A percentile compares a stretch with the other conserved stretches of the same genome.
phyloP scores from a whole-genome alignment of 75 land plant genomes.

The Sequoia sempervirens region DNA sequence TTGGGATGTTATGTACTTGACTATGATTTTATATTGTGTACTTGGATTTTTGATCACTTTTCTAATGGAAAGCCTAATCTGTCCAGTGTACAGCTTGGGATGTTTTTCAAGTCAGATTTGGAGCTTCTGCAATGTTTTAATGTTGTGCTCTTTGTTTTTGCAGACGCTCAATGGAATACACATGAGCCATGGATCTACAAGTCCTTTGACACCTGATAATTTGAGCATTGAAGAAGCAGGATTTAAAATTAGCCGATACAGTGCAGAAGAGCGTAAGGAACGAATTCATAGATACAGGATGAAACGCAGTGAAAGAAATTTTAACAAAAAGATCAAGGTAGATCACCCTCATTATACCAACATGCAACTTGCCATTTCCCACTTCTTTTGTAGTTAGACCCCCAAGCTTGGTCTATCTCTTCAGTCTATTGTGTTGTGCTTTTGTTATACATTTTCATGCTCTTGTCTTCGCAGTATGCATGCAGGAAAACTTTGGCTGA shows the following conservation, averaged over 20 bases:
- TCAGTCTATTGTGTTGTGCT: background rate
- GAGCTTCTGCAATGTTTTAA: slow-evolving; percentile 1
- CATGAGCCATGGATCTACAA: slow-evolving; percentile 8
- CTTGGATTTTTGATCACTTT: background rate
- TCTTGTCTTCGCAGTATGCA: slow-evolving; percentile 63
- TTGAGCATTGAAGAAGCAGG: slow-evolving; percentile 43
- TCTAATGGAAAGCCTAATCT: background rate
- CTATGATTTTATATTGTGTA: background rate
- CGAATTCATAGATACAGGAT: slow-evolving; percentile 80
- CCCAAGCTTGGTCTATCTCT: background rate
- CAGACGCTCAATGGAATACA: slow-evolving; percentile 26
- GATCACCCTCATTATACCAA: background rate
- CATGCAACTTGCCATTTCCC: too few relatives aligned
- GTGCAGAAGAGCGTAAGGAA: slow-evolving; percentile 77
- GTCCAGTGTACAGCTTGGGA: background rate
- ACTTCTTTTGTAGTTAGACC: background rate
- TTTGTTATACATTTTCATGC: background rate
- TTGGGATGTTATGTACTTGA: background rate
- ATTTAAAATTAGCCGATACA: slow-evolving; percentile 65
- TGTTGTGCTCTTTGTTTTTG: background rate
- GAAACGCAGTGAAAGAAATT: slow-evolving; percentile 91
- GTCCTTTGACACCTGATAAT: slow-evolving; percentile 20
- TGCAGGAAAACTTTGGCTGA: slow-evolving; percentile 94
- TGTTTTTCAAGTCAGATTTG: background rate
- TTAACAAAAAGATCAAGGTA: slow-evolving; percentile 98